Evolutionary conservation across 1,284 basidiomycete genomes (phyloP), one percentile per base, ranked within the genome.

Genomic region (Cutaneotrichosporon cutaneum): DNA sequence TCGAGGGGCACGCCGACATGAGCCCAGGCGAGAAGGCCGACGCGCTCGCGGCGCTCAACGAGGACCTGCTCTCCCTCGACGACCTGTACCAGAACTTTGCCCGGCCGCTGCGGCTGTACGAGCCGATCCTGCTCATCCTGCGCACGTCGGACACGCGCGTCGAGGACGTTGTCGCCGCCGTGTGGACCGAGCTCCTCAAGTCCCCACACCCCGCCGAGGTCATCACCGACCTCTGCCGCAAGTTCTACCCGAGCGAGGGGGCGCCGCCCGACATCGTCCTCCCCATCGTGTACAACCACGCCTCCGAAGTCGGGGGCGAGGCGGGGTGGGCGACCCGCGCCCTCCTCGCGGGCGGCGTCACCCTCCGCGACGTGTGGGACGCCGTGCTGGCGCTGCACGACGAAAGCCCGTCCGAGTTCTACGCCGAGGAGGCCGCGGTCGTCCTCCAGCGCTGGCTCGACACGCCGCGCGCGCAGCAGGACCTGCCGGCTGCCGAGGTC

Each of bases 71-170:
- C 21, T 81, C 81, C 32, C 78, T 85, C 32, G 81, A 83, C 36
- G 81, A 83, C 71, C 83, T 99, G 54, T 99, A 92, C 76, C 87
- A 89, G 80, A 83, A 88, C 62, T 95, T 91, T 72, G 94, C 94
- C 0, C 85, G 93, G 58, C 90, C 94, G 1, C 90, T 94, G 68
- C 87, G 90, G 68, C 82, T 98, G 35, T 86, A 90, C 13, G 85
- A 88, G 54, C 86, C 92, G 74, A 92, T 95, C 76, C 83, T 99
- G 22, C 83, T 97, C 39, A 94, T 97, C 74, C 84, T 98, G 62
- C 90, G 96, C 73, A 89, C 95, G 5, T 92, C 96, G 9, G 93
- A 95, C 75, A 91, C 94, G 74, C 87, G 88, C 18, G 92, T 99
- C 71, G 87, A 90, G 62, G 85, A 84, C 57, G 81, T 96, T 32